phyloP scores from a whole-genome alignment of 176 grass and related monocot genomes.

The Musa itinerans region DNA sequence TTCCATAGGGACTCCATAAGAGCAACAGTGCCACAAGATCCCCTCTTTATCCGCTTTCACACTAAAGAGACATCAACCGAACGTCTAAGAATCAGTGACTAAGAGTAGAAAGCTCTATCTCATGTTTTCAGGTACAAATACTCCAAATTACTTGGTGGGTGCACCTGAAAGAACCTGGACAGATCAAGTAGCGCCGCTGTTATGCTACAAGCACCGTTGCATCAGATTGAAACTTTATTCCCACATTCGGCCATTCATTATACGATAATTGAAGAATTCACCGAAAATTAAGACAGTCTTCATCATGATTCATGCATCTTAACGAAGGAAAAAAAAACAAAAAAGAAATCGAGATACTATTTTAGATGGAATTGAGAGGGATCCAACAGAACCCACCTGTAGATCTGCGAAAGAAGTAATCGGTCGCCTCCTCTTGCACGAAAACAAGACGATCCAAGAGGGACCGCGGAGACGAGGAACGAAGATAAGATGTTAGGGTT shows the following conservation, averaged over 20 bases:
- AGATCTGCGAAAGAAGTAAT: background rate
- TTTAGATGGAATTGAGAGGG: background rate
- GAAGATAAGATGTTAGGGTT: background rate
- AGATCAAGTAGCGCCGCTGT: background rate
- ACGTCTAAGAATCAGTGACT: background rate
- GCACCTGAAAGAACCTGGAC: background rate
- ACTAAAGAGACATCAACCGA: background rate
- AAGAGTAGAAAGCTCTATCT: background rate
- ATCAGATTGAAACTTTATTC: background rate
- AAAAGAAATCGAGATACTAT: background rate
- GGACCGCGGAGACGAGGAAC: background rate
- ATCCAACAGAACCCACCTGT: background rate
- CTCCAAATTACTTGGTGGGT: background rate
- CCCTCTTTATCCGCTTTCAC: constrained; percentile 4
- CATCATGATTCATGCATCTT: background rate
- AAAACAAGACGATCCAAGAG: background rate
- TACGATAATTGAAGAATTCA: background rate
- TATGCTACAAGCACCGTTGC: background rate
- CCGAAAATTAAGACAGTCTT: background rate
- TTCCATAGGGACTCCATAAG: constrained; percentile 78
- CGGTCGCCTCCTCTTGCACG: background rate
- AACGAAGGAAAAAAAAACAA: background rate
- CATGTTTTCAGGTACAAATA: background rate
- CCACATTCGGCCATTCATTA: background rate
- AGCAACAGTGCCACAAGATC: background rate